These are phyloP conservation scores for Fusarium sp. DNA, from an alignment of 2,329 filamentous ascomycete genomes.

Conservation along the genomic window DNA sequence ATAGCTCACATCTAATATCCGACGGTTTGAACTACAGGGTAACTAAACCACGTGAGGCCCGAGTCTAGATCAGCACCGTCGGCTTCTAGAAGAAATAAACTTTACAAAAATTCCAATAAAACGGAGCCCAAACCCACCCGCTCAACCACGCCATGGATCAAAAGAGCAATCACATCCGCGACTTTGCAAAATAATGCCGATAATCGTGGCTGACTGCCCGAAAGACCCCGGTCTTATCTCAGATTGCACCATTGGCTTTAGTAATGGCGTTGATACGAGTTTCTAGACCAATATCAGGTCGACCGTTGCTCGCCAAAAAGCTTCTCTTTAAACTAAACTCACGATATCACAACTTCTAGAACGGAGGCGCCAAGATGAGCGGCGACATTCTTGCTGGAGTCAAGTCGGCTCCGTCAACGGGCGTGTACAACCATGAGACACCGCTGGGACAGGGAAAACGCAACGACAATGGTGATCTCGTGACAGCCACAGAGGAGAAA, in stretches of 20 bases:
- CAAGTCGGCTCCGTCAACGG: constrained; percentile 21
- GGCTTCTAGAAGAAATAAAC: constrained; percentile 23
- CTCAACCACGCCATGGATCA: constrained; percentile 33
- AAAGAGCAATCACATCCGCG: constrained; percentile 38
- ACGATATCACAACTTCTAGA: background rate
- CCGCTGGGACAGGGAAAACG: background rate
- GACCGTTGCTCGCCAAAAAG: background rate
- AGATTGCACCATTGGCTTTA: constrained; percentile 35
- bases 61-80: background rate
- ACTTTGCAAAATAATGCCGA: constrained; percentile 16
- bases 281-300: background rate
- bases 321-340: background rate
- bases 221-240: constrained; percentile 18
- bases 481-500: constrained; percentile 44
- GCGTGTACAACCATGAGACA: constrained; percentile 18
- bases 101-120: constrained; percentile 35
- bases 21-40: constrained; percentile 10
- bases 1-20: too few relatives aligned
- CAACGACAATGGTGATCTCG: constrained; percentile 37
- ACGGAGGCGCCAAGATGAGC: constrained; percentile 29
- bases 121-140: constrained; percentile 29
- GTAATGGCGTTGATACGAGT: constrained; percentile 39
- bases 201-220: constrained; percentile 17
- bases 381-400: constrained; percentile 21
- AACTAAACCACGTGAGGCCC: background rate